Evolutionary conservation across 192 early-diverging fungal species (phyloP), one percentile per base, ranked within the genome.

Genomic region (Coemansia sp.): DNA sequence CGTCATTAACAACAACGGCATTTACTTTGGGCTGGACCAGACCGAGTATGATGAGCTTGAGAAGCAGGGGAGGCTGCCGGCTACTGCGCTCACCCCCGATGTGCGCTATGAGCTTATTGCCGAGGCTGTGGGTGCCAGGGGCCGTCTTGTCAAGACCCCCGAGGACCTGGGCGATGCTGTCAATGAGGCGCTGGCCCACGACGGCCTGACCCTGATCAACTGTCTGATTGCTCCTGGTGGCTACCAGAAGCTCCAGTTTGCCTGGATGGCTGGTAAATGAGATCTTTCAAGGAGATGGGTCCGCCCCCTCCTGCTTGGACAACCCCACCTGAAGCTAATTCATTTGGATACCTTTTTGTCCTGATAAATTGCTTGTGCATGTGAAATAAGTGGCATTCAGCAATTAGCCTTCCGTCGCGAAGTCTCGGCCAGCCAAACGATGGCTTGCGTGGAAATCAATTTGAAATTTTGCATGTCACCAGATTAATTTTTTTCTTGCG

Each of bases 1-100:
- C 30, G 87, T 92, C 7, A 90, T 92, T 64, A 92, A 92, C 75
- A 92, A 92, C 69, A 90, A 88, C 36, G 91, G 91, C 15, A 91
- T 92, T 15, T 91, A 91, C 70, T 85, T 86, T 77, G 91, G 91
- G 9, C 63, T 92, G 41, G 85, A 87, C 6, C 9, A 69, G 20
- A 61, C 72, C 35, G 73, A 87, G 34, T 92, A 86, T 62, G 71
- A 71, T 9, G 24, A 52, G 14, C 71, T 85, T 2, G 75, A 76
- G 15, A 48, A 53, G 3, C 49, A 63, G 20, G 75, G 78, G 46
- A 64, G 20, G 16, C 63, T 91, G 68, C 91, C 91, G 9, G 73
- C 88, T 5, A 90, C 89, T 6, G 86, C 89, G 5, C 71, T 92
- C 23, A 72, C 72, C 35, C 89, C 89, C 2, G 87, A 88, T n/a